Conservation (phyloP, 768 basidiomycete species). For the Boletus subparvulus region DNA sequence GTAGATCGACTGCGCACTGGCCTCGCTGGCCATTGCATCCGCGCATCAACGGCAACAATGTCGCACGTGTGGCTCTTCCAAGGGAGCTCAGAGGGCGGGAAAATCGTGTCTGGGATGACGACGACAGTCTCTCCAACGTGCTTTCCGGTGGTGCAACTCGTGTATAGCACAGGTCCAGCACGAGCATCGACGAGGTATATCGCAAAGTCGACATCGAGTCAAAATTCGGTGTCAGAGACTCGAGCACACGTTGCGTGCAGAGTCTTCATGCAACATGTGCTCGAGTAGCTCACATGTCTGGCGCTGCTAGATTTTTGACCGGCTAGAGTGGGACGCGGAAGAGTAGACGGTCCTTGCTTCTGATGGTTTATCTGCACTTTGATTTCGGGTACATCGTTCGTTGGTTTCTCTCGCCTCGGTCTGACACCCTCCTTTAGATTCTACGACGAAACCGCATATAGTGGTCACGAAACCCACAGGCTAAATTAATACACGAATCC, state of each 20-base stretch:
- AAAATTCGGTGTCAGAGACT: slow-evolving; percentile 91
- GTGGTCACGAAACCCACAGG: slow-evolving; percentile 95
- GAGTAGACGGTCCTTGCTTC: too few relatives aligned
- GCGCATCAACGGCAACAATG: slow-evolving; percentile 72
- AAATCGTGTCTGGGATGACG: slow-evolving; percentile 65
- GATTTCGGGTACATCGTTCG: slow-evolving; percentile 77
- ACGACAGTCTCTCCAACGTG: slow-evolving; percentile 18
- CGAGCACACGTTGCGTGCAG: too few relatives aligned
- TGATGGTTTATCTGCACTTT: slow-evolving; percentile 48
- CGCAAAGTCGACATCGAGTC: slow-evolving; percentile 95
- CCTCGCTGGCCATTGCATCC: slow-evolving; percentile 44
- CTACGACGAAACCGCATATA: slow-evolving; percentile 94
- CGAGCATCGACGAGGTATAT: slow-evolving; percentile 66
- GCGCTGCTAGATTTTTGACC: too few relatives aligned
- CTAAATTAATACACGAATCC: slow-evolving; percentile 96
- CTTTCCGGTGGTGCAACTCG: slow-evolving; percentile 1
- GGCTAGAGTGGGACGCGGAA: too few relatives aligned
- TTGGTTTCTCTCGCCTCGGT: background rate
- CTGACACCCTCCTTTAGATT: slow-evolving; percentile 50
- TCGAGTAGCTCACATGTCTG: too few relatives aligned
- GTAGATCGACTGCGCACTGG: slow-evolving; percentile 62
- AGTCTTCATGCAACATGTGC: too few relatives aligned
- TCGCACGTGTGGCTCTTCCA: slow-evolving; percentile 87
- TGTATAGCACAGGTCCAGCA: slow-evolving; percentile 42
- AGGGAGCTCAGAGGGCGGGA: slow-evolving; percentile 60